These are phyloP conservation scores for Guillardia theta DNA, from an alignment of 78 protist genomes.

Conservation along the genomic window DNA sequence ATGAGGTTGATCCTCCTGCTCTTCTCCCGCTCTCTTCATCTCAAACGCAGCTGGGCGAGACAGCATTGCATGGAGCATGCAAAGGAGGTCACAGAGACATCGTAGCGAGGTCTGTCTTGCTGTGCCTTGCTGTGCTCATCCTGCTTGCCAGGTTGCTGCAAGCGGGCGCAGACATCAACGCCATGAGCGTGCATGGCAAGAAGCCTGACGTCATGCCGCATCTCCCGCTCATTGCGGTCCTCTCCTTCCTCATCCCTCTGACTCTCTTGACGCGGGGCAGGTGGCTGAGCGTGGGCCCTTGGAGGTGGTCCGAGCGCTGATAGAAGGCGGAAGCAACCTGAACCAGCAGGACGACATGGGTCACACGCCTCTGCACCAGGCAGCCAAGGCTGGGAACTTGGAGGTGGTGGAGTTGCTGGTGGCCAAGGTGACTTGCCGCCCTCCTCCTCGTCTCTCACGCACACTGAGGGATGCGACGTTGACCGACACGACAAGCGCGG, in stretches of 20 bases:
- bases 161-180: background rate
- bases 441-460: background rate
- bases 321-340: too few species aligned
- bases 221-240: too few species aligned
- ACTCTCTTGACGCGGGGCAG: too few species aligned
- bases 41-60: background rate
- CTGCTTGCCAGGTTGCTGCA: too few species aligned
- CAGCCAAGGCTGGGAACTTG: background rate
- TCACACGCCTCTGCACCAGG: constrained; percentile 1
- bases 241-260: too few species aligned
- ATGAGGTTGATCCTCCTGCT: background rate
- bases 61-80: background rate
- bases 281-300: too few species aligned
- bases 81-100: background rate
- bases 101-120: background rate
- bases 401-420: background rate
- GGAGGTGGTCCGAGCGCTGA: too few species aligned
- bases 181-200: too few species aligned
- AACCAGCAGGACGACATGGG: background rate
- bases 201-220: too few species aligned
- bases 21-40: background rate
- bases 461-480: background rate
- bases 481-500: background rate
- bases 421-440: background rate
- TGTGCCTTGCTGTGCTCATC: too few species aligned